Percentiles rank a stretch among this genome's conserved stretches.
phyloP scores from a whole-genome alignment of 2,329 filamentous ascomycete genomes.

The Aureobasidium lini region DNA sequence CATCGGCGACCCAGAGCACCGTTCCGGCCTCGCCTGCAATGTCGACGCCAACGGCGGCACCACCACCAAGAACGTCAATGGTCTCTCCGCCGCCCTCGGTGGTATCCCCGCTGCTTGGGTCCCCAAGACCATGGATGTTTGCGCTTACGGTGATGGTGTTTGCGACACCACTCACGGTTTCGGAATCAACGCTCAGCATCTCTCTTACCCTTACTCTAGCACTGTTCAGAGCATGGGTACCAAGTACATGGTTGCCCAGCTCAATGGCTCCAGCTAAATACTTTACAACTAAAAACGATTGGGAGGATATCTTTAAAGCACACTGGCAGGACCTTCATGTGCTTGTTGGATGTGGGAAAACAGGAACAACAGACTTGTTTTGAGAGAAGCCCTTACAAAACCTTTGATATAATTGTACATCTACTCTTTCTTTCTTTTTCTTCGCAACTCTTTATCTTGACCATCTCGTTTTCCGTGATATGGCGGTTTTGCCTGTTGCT shows the following conservation, averaged over 20 bases:
- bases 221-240: slow-evolving; percentile 26
- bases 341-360: too few relatives aligned
- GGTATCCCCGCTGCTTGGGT: slow-evolving; percentile 28
- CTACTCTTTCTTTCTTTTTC: too few relatives aligned
- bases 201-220: slow-evolving; percentile 23
- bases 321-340: too few relatives aligned
- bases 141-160: slow-evolving; percentile 31
- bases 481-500: too few relatives aligned
- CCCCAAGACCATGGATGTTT: slow-evolving; percentile 31
- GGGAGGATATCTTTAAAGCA: too few relatives aligned
- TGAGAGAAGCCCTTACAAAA: too few relatives aligned
- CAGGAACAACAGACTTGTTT: too few relatives aligned
- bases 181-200: slow-evolving; percentile 27
- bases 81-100: slow-evolving; percentile 15
- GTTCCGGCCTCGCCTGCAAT: slow-evolving; percentile 27
- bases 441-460: too few relatives aligned
- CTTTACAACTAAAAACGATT: too few relatives aligned
- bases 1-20: slow-evolving; percentile 31
- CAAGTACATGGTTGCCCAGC: slow-evolving; percentile 20
- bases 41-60: slow-evolving; percentile 29
- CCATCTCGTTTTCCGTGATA: too few relatives aligned
- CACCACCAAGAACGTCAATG: slow-evolving; percentile 28
- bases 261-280: slow-evolving; percentile 3
- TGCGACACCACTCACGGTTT: slow-evolving; percentile 29
- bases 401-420: too few relatives aligned